Base-by-base conservation (phyloP, 2,329 filamentous ascomycete species). In the Xylariaceae sp. region DNA sequence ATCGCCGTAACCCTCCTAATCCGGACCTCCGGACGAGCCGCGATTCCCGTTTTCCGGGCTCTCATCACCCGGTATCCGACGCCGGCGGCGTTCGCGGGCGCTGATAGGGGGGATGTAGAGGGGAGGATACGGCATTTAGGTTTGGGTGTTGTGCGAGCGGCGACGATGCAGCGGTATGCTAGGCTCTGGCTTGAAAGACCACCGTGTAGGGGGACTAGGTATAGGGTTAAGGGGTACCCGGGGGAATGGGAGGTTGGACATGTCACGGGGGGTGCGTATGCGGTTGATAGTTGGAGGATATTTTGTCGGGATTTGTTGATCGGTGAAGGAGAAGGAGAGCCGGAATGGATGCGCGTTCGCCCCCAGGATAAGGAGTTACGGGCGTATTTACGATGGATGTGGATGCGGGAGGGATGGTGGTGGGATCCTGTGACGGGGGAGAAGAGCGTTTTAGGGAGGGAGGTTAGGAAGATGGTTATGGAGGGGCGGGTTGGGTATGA, bases 251-350 rank as follows among this genome's bases (percentile, higher is more conserved):
- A 97, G 69, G 88, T 96, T 61, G 91, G 88, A 0, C 90, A 96
- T 72, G 77, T 97, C 59, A 92, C 90, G 0, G 86, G 90, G 56
- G 90, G 92, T 13, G 80, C 85, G 1, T 97, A 97, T 72, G 89
- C 90, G 0, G 78, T 93, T 53, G 92, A 97, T 73, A 92, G 88
- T 69, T 97, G 91, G 89, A 85, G 92, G 2, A 96, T 97, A 64
- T 97, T 97, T 73, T 96, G 91, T 71, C 84, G 92, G 1, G 92
- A 97, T 71, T 78, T 81, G 37, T 73, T 96, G 23, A 17, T 17
- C 17, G 17, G 17, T 17, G 64, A 75, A 67, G 65, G 75, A 68
- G 61, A 73, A 55, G 77, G 78, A 11, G 86, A 91, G 67, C 90
- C 91, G 0, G 92, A 97, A 73, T 97, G 92, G 92, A 94, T 92